These are phyloP conservation scores for Pseudoscleropodium purum DNA, from an alignment of 225 moss, liverwort and hornwort genomes.

Conservation along the genomic window DNA sequence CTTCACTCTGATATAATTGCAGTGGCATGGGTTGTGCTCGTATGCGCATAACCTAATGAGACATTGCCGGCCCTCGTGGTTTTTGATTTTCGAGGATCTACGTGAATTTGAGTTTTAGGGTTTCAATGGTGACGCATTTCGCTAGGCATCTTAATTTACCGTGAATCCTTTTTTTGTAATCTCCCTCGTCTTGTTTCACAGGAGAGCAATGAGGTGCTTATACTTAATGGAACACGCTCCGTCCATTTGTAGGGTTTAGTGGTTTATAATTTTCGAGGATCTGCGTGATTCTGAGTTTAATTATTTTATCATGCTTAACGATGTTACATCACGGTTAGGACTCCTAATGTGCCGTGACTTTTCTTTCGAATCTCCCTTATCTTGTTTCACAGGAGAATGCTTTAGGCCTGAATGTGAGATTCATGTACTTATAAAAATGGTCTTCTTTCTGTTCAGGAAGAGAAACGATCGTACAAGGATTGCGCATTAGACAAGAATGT, in stretches of 20 bases:
- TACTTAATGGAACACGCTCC: neutral
- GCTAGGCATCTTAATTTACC: neutral
- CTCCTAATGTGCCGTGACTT: neutral
- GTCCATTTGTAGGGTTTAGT: neutral
- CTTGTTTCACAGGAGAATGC: neutral
- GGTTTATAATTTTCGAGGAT: neutral
- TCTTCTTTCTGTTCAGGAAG: neutral
- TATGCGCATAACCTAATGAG: neutral
- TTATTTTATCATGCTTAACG: neutral
- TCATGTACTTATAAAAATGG: neutral
- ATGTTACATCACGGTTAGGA: neutral
- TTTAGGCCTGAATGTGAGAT: neutral
- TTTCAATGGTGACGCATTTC: neutral
- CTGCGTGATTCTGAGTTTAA: neutral
- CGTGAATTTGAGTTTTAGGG: neutral
- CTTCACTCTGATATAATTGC: neutral
- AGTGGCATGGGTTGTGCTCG: neutral
- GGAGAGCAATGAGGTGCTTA: neutral
- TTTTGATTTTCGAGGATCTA: neutral
- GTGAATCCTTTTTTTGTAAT: neutral
- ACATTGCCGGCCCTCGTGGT: neutral
- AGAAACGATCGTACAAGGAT: constrained; percentile 18
- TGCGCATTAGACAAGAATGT: constrained; percentile 21
- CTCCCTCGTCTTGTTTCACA: neutral
- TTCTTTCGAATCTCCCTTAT: neutral